Base-by-base conservation (phyloP, 768 basidiomycete genomes). In the Suillus tomentosus region DNA sequence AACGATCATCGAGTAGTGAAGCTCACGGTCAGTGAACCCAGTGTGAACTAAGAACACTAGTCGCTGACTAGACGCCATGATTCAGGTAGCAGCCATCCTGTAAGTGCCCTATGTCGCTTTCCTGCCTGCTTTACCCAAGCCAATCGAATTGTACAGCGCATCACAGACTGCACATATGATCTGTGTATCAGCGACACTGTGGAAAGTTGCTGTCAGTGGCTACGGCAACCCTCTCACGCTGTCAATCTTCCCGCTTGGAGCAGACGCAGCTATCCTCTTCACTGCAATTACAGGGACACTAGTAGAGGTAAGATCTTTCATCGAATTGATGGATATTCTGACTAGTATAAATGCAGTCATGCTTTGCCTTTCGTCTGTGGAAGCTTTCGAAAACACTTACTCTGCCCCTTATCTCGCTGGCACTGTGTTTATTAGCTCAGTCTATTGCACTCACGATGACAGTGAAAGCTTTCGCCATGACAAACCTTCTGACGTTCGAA, bases 1-100 rank as follows among this genome's bases (percentile, higher is more conserved):
- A 55, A 60, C 6, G 69, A 70, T 40, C 34, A 27, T 34, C 56
- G 56, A 58, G 11, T 15, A 8, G 24, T 66, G 36, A 66, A 64
- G 24, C 15, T 47, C 31, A 42, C 63, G 22, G 65, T 66, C 10
- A 64, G 65, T 19, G 4, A 15, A 22, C 27, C 22, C 48, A 19
- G 17, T n/a, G 39, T 19, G 5, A 6, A 5, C 10, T 11, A 2
- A n/a, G 4, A n/a, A 34, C 13, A 40, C 14, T 5, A 24, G 10
- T 17, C 56, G 39, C 24, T 58, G 17, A 40, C 39, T 31, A 6
- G 22, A 14, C 39, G 5, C 24, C 39, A 40, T 40, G 5, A 27
- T 40, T 10, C 27, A 64, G 63, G 50, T 64, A 31, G 59, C 63
- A 27, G 63, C n/a, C 24, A 48, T 53, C 22, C 24, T 64, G 63